These are phyloP conservation scores for Bruguiera hainesii DNA, from an alignment of 441 rosid species.

Conservation along the genomic window DNA sequence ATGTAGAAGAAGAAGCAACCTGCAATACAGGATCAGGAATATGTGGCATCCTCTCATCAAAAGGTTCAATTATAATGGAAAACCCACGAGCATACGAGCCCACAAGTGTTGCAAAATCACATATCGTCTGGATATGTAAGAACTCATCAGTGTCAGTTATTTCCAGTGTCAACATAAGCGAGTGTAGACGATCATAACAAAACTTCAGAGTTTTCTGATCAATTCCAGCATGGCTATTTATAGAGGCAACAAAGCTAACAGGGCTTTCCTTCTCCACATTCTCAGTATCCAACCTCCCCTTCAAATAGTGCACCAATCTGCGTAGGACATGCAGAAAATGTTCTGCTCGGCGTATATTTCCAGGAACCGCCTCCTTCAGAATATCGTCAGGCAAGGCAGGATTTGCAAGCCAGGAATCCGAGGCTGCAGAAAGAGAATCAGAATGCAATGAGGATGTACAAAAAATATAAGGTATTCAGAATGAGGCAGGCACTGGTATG, in stretches of 20 bases:
- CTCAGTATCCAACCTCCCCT: slow-evolving; percentile 71
- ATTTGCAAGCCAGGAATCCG: slow-evolving; percentile 91
- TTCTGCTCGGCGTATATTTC: slow-evolving; percentile 93
- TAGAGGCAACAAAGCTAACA: slow-evolving; percentile 65
- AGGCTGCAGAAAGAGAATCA: slow-evolving; percentile 33
- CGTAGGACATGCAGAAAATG: slow-evolving; percentile 87
- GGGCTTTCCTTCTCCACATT: slow-evolving; percentile 94
- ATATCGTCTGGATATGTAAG: slow-evolving; percentile 86
- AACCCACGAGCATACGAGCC: slow-evolving; percentile 88
- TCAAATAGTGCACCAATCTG: slow-evolving; percentile 81
- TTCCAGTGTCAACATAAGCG: slow-evolving; percentile 89
- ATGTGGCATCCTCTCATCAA: slow-evolving; percentile 95
- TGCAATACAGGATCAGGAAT: slow-evolving; percentile 96
- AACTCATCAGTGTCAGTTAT: slow-evolving; percentile 94
- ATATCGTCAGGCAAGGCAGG: slow-evolving; percentile 98
- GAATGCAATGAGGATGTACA: neutral
- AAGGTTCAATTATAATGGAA: slow-evolving; percentile 92
- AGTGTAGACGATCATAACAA: slow-evolving; percentile 92
- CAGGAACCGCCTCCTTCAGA: slow-evolving; percentile 93
- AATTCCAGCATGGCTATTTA: slow-evolving; percentile 78
- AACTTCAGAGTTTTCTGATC: slow-evolving; percentile 90
- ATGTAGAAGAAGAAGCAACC: slow-evolving; percentile 38
- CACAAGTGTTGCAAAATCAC: slow-evolving; percentile 94
- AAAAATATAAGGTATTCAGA: slow-evolving; percentile 3
- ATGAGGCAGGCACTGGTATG: slow-evolving; percentile 4